Evolutionary conservation across 192 early-diverging fungal genomes (phyloP).

Genomic region (Backusella morwellensis): DNA sequence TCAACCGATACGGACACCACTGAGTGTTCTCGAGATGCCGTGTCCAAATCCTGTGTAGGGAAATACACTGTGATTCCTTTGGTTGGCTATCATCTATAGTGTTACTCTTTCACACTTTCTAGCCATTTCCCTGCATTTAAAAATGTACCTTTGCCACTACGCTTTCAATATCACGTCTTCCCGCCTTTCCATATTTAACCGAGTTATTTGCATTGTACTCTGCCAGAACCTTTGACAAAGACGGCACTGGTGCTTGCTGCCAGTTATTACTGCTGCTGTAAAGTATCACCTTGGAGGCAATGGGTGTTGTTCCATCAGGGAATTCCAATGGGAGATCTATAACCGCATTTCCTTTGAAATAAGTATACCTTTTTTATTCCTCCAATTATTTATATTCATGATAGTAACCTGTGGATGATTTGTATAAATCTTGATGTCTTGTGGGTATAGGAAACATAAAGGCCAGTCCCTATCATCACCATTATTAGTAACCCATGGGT

Average conservation of each 20-base stretch:
- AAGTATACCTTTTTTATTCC: background rate
- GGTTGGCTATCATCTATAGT: conserved; percentile 28
- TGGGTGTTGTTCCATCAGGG: conserved; percentile 73
- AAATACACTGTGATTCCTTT: conserved; percentile 42
- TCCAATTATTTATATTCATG: background rate
- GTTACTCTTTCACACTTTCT: background rate
- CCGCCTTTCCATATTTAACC: conserved; percentile 35
- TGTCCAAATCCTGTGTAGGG: conserved; percentile 18
- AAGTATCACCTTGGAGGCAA: conserved; percentile 59
- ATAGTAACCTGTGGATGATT: conserved; percentile 41
- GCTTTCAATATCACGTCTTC: conserved; percentile 42
- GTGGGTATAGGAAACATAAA: conserved; percentile 72
- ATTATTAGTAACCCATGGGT: background rate
- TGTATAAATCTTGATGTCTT: conserved; percentile 48
- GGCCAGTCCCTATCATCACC: conserved; percentile 54
- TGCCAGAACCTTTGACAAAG: conserved; percentile 34
- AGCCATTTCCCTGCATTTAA: background rate
- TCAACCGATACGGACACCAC: conserved; percentile 33
- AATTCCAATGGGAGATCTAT: conserved; percentile 69
- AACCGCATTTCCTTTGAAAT: background rate
- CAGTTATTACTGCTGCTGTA: conserved; percentile 53
- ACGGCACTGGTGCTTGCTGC: conserved; percentile 40
- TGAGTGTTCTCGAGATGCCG: background rate
- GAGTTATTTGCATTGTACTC: conserved; percentile 28
- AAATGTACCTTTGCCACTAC: conserved; percentile 48